A percentile compares a stretch with the other conserved stretches of the same genome.
Conservation (phyloP, 805 yeast species). For the Crinitomyces ghanaensis region DNA sequence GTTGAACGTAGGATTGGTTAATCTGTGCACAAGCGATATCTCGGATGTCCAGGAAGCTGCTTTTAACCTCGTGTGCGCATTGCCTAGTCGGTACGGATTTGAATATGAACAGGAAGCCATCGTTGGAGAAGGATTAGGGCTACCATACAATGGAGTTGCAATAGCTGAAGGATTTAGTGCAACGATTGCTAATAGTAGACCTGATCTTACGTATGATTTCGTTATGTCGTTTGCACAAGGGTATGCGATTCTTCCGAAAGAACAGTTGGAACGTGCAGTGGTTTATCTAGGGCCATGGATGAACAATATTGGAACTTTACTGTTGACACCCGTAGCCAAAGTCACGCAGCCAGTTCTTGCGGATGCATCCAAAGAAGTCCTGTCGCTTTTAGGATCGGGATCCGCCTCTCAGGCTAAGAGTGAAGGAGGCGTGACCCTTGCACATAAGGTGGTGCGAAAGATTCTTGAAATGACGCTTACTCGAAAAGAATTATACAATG, state of each 20-base stretch:
- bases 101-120: constrained; percentile 47
- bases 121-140: constrained; percentile 46
- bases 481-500: constrained; percentile 37
- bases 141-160: constrained; percentile 56
- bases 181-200: constrained; percentile 44
- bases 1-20: constrained; percentile 54
- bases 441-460: constrained; percentile 49
- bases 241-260: constrained; percentile 19
- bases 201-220: constrained; percentile 51
- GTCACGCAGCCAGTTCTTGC: too few relatives aligned
- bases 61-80: constrained; percentile 47
- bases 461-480: constrained; percentile 47
- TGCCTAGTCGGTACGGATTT: constrained; percentile 48
- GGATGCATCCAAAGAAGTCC: too few relatives aligned
- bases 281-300: constrained; percentile 65
- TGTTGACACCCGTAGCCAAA: constrained; percentile 12
- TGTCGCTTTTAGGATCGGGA: too few relatives aligned
- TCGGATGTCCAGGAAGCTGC: constrained; percentile 53
- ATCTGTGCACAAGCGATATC: constrained; percentile 49
- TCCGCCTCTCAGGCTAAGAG: constrained; percentile 42
- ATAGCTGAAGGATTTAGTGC: constrained; percentile 48
- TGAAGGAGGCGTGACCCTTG: constrained; percentile 47
- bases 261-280: constrained; percentile 30
- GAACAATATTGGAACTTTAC: constrained; percentile 39
- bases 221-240: constrained; percentile 40